A percentile compares a stretch with the other conserved stretches of the same genome.
phyloP scores from a whole-genome alignment of 2,329 filamentous ascomycete genomes.

The Didymella pinodella region DNA sequence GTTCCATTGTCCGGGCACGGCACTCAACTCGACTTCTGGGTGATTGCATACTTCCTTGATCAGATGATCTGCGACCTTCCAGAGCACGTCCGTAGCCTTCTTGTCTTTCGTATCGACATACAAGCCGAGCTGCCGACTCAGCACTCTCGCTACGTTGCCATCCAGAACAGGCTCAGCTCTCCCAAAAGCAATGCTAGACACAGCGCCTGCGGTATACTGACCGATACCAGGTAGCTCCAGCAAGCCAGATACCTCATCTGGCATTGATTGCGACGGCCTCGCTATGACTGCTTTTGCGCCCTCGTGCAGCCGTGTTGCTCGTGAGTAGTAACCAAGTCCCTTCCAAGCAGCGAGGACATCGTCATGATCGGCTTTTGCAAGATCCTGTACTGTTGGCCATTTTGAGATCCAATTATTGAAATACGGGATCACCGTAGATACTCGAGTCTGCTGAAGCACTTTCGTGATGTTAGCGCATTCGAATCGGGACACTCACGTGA shows the following conservation, averaged over 20 bases:
- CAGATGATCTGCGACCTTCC: constrained; percentile 65
- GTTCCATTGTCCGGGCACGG: constrained; percentile 67
- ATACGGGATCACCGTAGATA: constrained; percentile 68
- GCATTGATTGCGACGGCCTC: constrained; percentile 47
- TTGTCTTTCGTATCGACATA: constrained; percentile 65
- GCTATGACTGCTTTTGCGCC: constrained; percentile 61
- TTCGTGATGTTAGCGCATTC: neutral
- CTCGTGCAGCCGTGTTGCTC: constrained; percentile 67
- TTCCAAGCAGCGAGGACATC: constrained; percentile 68
- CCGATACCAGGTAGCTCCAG: constrained; percentile 67
- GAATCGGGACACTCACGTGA: constrained; percentile 25
- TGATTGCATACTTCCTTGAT: constrained; percentile 59
- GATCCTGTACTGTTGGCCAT: constrained; percentile 66
- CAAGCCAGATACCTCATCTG: constrained; percentile 56
- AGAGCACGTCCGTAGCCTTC: constrained; percentile 62
- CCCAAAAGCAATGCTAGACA: constrained; percentile 70
- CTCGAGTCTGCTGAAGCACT: constrained; percentile 71
- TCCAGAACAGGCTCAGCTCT: constrained; percentile 68
- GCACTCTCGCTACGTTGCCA: constrained; percentile 68
- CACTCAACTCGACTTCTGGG: constrained; percentile 51
- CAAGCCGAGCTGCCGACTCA: constrained; percentile 67
- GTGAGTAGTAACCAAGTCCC: constrained; percentile 70
- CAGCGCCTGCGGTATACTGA: constrained; percentile 68
- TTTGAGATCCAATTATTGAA: constrained; percentile 68
- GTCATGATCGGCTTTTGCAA: constrained; percentile 62